Evolutionary conservation across 2,329 filamentous ascomycete genomes (phyloP), one percentile per base, ranked within the genome.

Genomic region (Alternaria sp.): DNA sequence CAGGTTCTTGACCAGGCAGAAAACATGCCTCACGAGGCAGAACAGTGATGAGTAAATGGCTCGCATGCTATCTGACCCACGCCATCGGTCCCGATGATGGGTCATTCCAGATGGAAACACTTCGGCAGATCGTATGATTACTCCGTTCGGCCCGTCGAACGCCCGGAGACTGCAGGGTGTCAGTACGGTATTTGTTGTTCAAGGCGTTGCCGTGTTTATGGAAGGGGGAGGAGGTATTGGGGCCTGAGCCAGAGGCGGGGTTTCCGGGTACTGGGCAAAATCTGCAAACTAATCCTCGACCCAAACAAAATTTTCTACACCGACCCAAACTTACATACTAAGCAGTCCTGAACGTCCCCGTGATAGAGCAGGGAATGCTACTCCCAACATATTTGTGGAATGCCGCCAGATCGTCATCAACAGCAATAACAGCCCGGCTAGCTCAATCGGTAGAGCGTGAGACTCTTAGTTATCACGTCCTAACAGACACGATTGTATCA

Each of bases 361-460:
- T 3, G 26, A 3, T 3, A 1, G 8, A 5, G 21, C 11, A 24
- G 13, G 3, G 1, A 34, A 6, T 2, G n/a, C 33, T 33, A 1
- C 9, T 34, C 2, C 13, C 26, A 36, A 24, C 48, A 42, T 54
- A 58, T 31, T 28, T 5, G 4, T 7, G 14, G 5, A 1, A 7
- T 21, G 10, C 28, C 7, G 4, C 3, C 17, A 9, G 17, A n/a
- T 11, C 28, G 26, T n/a, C 36, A 57, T 53, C 55, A 17, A 56
- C 51, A 45, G 24, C 48, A 45, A 11, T 39, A 56, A 40, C 40
- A 40, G 63, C 63, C 63, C 54, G 61, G 63, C 56, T 66, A 60
- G 63, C 72, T 73, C 71, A 76, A 77, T 77, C 75, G 75, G 74
- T 77, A 77, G 75, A 75, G 75, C 75, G 72, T 77, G 69, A 77